Conservation (phyloP, 2,329 filamentous ascomycete species). For the Diaporthe sp. region DNA sequence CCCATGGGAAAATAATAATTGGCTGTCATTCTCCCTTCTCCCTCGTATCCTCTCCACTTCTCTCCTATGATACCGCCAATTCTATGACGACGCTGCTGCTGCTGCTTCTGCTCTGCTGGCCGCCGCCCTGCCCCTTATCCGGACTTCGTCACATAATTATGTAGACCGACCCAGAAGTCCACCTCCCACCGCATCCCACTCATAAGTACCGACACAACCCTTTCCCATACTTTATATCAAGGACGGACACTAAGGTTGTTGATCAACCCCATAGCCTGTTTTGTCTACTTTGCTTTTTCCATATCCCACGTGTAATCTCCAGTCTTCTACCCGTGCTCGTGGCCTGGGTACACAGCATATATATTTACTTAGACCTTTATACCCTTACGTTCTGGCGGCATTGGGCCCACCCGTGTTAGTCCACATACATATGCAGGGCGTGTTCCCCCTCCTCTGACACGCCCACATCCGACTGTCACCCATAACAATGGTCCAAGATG, state of each 20-base stretch:
- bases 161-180: constrained; percentile 28
- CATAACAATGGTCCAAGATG: constrained; percentile 31
- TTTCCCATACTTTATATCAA: constrained; percentile 9
- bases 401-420: constrained; percentile 14
- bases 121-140: constrained; percentile 18
- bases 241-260: constrained; percentile 20
- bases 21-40: not conserved
- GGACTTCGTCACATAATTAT: constrained; percentile 9
- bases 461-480: constrained; percentile 1
- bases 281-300: not conserved
- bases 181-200: constrained; percentile 15
- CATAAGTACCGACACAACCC: constrained; percentile 13
- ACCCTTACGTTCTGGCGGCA: not conserved
- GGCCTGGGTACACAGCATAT: not conserved
- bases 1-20: not conserved
- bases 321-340: not conserved
- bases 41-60: not conserved
- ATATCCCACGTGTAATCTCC: not conserved
- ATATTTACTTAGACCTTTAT: not conserved
- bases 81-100: constrained; percentile 1
- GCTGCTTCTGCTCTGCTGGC: not conserved
- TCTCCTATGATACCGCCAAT: constrained; percentile 10
- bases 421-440: constrained; percentile 11
- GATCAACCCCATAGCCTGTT: constrained; percentile 12
- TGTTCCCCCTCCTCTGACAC: not conserved